Evolutionary conservation across 371 early-diverging fungal genomes (phyloP), one percentile per base, ranked within the genome.

Genomic region (Mycotypha africana): DNA sequence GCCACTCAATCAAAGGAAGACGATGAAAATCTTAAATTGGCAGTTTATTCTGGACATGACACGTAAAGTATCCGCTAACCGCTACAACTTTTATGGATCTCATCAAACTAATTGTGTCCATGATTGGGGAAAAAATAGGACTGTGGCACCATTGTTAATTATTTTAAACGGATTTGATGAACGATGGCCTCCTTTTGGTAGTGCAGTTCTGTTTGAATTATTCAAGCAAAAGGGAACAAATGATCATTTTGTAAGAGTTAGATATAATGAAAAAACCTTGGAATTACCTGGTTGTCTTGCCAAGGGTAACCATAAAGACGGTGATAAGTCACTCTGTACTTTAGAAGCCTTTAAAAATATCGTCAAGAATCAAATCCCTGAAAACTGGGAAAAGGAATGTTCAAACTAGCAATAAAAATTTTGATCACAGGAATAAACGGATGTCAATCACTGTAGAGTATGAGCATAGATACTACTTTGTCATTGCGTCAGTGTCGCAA

Each of bases 21-120:
- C 22, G 52, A 61, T 24, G 65, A 68, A 14, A 63, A 78, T 14
- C 38, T 57, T 12, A 84, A 82, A 50, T 53, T 86, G 55, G 75
- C 80, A 8, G 51, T 90, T 28, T 88, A 82, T 58, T 85, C 86
- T 49, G 89, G 86, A 31, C 91, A 90, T 58, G 88, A 88, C 55
- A 79, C 86, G 76, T 79, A 68, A 47, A 62, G 11, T 30, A 4
- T 42, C 10, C 4, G n/a, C n/a, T 6, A n/a, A n/a, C n/a, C n/a
- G n/a, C n/a, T n/a, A n/a, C n/a, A n/a, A n/a, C n/a, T n/a, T n/a
- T n/a, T n/a, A n/a, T n/a, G n/a, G n/a, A n/a, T n/a, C n/a, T n/a
- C n/a, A n/a, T n/a, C n/a, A n/a, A 33, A 10, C 16, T 20, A 24
- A 16, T 22, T 41, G 10, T 23, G 5, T 48, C 46, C 24, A 45